phyloP scores from a whole-genome alignment of 2,329 filamentous ascomycete genomes.

The Aspergillus sp. region DNA sequence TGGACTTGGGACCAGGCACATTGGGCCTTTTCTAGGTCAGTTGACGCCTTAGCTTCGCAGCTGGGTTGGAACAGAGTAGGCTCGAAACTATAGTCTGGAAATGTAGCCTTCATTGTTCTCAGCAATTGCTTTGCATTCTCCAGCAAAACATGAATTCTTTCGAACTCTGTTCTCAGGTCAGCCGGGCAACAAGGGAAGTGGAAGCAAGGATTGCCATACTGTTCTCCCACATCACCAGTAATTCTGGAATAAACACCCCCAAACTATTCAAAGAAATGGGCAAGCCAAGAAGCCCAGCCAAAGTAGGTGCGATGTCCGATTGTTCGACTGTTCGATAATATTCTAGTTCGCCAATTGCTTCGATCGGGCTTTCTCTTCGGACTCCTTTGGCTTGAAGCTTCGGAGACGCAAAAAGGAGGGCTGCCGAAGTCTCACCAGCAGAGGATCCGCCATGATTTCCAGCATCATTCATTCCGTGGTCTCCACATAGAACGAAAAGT shows the following conservation, averaged over 20 bases:
- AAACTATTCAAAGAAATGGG: conserved; percentile 85
- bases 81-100: conserved; percentile 48
- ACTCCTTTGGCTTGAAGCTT: conserved; percentile 57
- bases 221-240: conserved; percentile 67
- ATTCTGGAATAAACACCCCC: conserved; percentile 71
- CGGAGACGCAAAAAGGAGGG: conserved; percentile 82
- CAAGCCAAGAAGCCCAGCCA: conserved; percentile 78
- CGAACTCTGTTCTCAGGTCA: conserved; percentile 25
- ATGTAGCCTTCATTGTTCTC: conserved; percentile 66
- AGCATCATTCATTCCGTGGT: conserved; percentile 99
- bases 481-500: conserved; percentile 77
- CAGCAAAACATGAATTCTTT: conserved; percentile 61
- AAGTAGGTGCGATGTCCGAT: conserved; percentile 83
- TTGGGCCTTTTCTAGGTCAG: conserved; percentile 50
- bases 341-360: conserved; percentile 61
- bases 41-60: conserved; percentile 17
- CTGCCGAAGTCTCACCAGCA: conserved; percentile 86
- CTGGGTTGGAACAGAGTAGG: conserved; percentile 9
- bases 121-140: conserved; percentile 76
- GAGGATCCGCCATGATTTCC: conserved; percentile 95
- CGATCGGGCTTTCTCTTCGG: conserved; percentile 45
- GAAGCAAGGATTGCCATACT: conserved; percentile 36
- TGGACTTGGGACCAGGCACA: conserved; percentile 56
- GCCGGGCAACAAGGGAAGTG: not conserved
- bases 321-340: conserved; percentile 86